These are phyloP conservation scores for Sporothrix protearum DNA, from an alignment of 2,329 filamentous ascomycete genomes.

Conservation along the genomic window DNA sequence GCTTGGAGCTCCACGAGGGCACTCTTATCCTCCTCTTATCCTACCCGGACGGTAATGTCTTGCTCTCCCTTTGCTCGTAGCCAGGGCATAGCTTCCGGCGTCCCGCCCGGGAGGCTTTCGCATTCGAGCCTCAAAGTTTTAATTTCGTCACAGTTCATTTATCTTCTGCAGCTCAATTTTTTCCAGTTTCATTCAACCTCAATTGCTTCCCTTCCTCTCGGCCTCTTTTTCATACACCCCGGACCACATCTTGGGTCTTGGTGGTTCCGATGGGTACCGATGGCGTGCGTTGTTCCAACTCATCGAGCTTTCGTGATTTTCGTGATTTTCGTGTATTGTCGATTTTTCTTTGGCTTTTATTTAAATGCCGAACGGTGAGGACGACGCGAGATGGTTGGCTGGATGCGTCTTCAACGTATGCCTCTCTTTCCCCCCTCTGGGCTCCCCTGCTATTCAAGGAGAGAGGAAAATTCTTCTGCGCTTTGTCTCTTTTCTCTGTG, in stretches of 20 bases:
- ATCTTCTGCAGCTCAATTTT: neutral
- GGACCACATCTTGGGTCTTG: constrained; percentile 1
- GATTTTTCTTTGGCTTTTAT: constrained; percentile 8
- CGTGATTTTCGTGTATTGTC: too few relatives aligned
- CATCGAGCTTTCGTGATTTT: neutral
- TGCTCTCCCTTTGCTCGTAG: constrained; percentile 7
- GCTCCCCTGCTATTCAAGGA: neutral
- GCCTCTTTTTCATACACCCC: neutral
- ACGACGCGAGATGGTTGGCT: constrained; percentile 10
- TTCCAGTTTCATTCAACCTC: neutral
- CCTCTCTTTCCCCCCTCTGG: neutral
- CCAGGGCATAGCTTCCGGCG: constrained; percentile 3
- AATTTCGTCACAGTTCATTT: neutral
- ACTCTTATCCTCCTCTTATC: neutral
- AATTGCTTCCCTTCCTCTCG: neutral
- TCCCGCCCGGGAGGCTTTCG: neutral
- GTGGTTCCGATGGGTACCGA: constrained; percentile 8
- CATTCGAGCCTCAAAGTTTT: neutral
- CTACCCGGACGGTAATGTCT: constrained; percentile 3
- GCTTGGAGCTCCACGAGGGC: constrained; percentile 2
- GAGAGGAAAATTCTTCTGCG: constrained; percentile 14
- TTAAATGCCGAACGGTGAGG: neutral
- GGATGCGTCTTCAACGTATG: neutral
- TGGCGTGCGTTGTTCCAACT: neutral
- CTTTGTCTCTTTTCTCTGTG: constrained; percentile 22